Conservation (phyloP, 2,329 filamentous ascomycete species). For the Diplodia sapinea region DNA sequence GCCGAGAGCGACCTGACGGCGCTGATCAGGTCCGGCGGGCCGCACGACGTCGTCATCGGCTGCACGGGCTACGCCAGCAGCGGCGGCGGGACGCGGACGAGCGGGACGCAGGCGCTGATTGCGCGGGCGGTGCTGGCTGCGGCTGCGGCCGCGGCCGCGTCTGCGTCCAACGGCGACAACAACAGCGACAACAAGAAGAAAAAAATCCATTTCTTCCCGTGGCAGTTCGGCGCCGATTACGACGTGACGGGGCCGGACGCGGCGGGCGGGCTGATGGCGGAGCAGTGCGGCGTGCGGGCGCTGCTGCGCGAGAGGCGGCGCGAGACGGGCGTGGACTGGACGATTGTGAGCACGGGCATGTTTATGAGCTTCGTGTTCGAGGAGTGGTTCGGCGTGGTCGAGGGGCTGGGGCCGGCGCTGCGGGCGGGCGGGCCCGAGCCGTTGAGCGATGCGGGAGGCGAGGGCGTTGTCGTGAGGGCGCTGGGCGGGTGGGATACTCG, state of each 20-base stretch:
- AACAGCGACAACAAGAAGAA: slow-evolving; percentile 33
- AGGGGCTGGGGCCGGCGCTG: slow-evolving; percentile 42
- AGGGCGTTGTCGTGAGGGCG: slow-evolving; percentile 53
- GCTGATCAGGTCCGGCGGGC: slow-evolving; percentile 40
- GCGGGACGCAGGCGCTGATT: slow-evolving; percentile 64
- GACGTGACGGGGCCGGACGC: slow-evolving; percentile 60
- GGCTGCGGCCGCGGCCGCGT: not conserved
- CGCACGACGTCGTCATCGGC: slow-evolving; percentile 62
- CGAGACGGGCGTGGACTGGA: slow-evolving; percentile 64
- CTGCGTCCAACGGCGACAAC: slow-evolving; percentile 33
- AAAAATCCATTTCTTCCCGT: slow-evolving; percentile 63
- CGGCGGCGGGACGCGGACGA: slow-evolving; percentile 25
- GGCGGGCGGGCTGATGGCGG: slow-evolving; percentile 64
- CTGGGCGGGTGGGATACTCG: slow-evolving; percentile 67
- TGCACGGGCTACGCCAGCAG: slow-evolving; percentile 67
- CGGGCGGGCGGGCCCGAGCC: slow-evolving; percentile 8
- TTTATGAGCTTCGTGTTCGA: slow-evolving; percentile 75
- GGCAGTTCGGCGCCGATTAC: slow-evolving; percentile 78
- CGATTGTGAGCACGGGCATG: slow-evolving; percentile 70
- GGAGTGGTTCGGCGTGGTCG: slow-evolving; percentile 66
- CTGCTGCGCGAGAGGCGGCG: slow-evolving; percentile 37
- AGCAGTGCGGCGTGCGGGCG: slow-evolving; percentile 59
- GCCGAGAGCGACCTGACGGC: slow-evolving; percentile 40
- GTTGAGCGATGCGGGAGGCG: slow-evolving; percentile 29
- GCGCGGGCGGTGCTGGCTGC: slow-evolving; percentile 60